These are phyloP conservation scores for Sugiyamaella chiloensis DNA, from an alignment of 805 yeast species.

Conservation along the genomic window DNA sequence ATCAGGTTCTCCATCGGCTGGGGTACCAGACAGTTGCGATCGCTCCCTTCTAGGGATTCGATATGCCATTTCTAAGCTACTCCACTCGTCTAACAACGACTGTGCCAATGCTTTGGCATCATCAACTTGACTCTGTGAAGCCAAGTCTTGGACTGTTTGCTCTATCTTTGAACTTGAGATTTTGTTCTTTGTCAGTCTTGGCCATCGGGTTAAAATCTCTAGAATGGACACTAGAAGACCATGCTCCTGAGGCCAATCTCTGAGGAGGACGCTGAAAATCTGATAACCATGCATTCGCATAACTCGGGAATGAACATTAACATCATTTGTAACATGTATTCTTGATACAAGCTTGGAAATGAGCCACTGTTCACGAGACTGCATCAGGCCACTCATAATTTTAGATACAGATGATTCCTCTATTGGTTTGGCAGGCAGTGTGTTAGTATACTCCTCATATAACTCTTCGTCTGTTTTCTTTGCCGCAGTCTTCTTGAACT, in stretches of 20 bases:
- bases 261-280: slow-evolving; percentile 61
- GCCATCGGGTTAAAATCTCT: slow-evolving; percentile 60
- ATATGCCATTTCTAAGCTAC: slow-evolving; percentile 71
- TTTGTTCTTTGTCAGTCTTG: slow-evolving; percentile 71
- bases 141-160: slow-evolving; percentile 48
- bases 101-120: slow-evolving; percentile 39
- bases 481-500: slow-evolving; percentile 46
- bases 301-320: slow-evolving; percentile 52
- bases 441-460: slow-evolving; percentile 55
- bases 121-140: slow-evolving; percentile 24
- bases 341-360: slow-evolving; percentile 66
- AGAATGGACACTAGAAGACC: slow-evolving; percentile 48
- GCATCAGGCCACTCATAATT: slow-evolving; percentile 78
- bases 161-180: slow-evolving; percentile 74
- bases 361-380: slow-evolving; percentile 65
- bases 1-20: slow-evolving; percentile 9
- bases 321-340: slow-evolving; percentile 51
- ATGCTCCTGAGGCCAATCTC: slow-evolving; percentile 39
- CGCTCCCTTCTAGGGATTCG: slow-evolving; percentile 66
- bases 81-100: slow-evolving; percentile 63
- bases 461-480: slow-evolving; percentile 35
- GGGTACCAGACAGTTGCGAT: slow-evolving; percentile 13
- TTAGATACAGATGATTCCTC: slow-evolving; percentile 62
- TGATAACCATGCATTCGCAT: slow-evolving; percentile 84
- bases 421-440: slow-evolving; percentile 53